Conservation (phyloP, 176 grass and related monocot species). For the Cenchrus purpureus region DNA sequence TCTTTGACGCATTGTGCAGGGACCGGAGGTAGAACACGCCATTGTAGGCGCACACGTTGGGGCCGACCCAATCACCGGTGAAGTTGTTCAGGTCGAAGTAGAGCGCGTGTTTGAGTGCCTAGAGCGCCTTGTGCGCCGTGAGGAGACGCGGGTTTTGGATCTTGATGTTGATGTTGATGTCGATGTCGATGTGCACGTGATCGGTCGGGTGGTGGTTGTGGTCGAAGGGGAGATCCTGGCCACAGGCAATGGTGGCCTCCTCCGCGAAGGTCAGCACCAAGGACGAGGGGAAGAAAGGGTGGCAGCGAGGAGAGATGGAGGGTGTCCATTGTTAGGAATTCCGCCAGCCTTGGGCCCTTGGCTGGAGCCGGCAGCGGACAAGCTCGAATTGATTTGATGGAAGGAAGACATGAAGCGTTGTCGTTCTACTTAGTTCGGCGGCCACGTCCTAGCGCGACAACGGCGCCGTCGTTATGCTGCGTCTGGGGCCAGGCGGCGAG, state of each 20-base stretch:
- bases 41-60: constrained; percentile 48
- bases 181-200: constrained; percentile 26
- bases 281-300: background rate
- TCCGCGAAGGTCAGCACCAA: background rate
- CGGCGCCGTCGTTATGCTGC: too few relatives aligned
- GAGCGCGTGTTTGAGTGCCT: background rate
- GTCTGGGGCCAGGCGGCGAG: too few relatives aligned
- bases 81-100: constrained; percentile 42
- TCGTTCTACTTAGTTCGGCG: too few relatives aligned
- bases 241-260: background rate
- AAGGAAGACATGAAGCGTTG: too few relatives aligned
- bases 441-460: too few relatives aligned
- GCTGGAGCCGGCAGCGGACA: too few relatives aligned
- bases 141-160: constrained; percentile 30
- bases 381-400: too few relatives aligned
- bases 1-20: background rate
- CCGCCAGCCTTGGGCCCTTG: too few relatives aligned
- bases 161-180: constrained; percentile 12
- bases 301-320: background rate
- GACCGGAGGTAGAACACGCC: constrained; percentile 32
- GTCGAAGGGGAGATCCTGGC: background rate
- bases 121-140: constrained; percentile 20
- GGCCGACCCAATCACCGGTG: constrained; percentile 39
- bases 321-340: constrained; percentile 8
- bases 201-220: background rate